Conservation (phyloP, 208 protist species). For the Crithidia mellificae region DNA sequence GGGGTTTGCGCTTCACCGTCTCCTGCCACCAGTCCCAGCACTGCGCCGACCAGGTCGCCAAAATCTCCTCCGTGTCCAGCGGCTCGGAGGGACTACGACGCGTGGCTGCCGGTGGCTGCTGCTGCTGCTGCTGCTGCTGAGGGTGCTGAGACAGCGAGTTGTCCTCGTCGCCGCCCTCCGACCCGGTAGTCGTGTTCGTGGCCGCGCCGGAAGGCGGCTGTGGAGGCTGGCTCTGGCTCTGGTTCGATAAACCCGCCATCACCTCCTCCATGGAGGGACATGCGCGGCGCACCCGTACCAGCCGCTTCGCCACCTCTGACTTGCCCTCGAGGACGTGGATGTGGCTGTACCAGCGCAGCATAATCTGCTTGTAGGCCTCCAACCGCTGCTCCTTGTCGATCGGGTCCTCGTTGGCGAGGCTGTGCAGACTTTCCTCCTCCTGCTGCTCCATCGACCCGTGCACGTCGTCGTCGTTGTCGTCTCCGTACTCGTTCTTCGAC, state of each 20-base stretch:
- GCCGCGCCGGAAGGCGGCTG: slow-evolving; percentile 21
- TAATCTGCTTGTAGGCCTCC: slow-evolving; percentile 44
- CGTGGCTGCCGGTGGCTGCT: slow-evolving; percentile 2
- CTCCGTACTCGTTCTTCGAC: slow-evolving; percentile 37
- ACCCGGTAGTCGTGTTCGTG: slow-evolving; percentile 7
- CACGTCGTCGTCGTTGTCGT: slow-evolving; percentile 34
- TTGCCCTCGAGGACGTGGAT: slow-evolving; percentile 48
- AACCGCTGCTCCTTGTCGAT: slow-evolving; percentile 39
- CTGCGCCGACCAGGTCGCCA: slow-evolving; percentile 28
- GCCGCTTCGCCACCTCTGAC: slow-evolving; percentile 31
- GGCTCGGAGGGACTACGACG: slow-evolving; percentile 21
- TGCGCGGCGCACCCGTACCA: slow-evolving; percentile 26
- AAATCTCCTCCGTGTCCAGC: slow-evolving; percentile 27
- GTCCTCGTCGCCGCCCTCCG: slow-evolving; percentile 25
- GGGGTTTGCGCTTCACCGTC: slow-evolving; percentile 39
- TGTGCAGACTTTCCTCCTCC: slow-evolving; percentile 29
- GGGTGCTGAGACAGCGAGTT: slow-evolving; percentile 1
- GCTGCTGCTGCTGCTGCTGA: slow-evolving; percentile 11
- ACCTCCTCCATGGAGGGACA: slow-evolving; percentile 39
- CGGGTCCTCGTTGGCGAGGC: slow-evolving; percentile 32
- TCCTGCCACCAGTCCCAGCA: slow-evolving; percentile 45
- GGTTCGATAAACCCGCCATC: slow-evolving; percentile 24
- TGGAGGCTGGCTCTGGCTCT: slow-evolving; percentile 12
- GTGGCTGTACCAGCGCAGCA: slow-evolving; percentile 55
- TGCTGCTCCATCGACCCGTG: slow-evolving; percentile 10